Evolutionary conservation across 257 asterid genomes (phyloP), one percentile per base, ranked within the genome.

Genomic region (Rhazya stricta): DNA sequence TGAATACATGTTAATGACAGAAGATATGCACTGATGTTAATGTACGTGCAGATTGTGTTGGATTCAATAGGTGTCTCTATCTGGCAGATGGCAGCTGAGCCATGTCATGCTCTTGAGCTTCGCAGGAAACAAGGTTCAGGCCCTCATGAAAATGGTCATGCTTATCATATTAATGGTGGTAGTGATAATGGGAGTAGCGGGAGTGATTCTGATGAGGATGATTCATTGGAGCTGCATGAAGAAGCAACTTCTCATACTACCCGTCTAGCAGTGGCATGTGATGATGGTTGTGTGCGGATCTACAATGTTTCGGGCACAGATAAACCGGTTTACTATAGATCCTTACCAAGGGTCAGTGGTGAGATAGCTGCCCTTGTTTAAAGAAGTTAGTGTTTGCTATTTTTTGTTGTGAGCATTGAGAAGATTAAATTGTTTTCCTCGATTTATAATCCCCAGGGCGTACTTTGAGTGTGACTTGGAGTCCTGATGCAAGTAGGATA

Each of bases 61-160:
- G 98, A 91, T 76, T 85, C 95, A 5, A 83, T 90, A 8, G 96
- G 96, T 61, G 63, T 86, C 72, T 85, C 99, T 8, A 86, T 95
- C 69, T 92, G 98, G 98, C 96, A 95, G 85, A 89, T 93, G 85
- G 97, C 96, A 65, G 94, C 88, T 32, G 96, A 90, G 76, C 94
- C 96, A 27, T 66, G 75, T 66, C 72, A 43, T 67, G 85, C 69
- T 76, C 71, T 63, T 21, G 80, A 74, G 65, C 74, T 61, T 54
- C 69, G 58, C 36, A 51, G 4, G 30, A 84, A 74, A 73, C 76
- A 68, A 72, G 87, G 75, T 76, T 68, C 69, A 5, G 69, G 78
- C 46, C 29, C 75, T 73, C 29, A n/a, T 76, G 91, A 83, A 83
- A 92, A 91, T 82, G 97, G 97, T 37, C 83, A 74, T 48, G 81